A percentile compares a stretch with the other conserved stretches of the same genome.
Evolutionary conservation across 352 stramenopile species (phyloP).

Genomic region (Pythium scleroteichum): DNA sequence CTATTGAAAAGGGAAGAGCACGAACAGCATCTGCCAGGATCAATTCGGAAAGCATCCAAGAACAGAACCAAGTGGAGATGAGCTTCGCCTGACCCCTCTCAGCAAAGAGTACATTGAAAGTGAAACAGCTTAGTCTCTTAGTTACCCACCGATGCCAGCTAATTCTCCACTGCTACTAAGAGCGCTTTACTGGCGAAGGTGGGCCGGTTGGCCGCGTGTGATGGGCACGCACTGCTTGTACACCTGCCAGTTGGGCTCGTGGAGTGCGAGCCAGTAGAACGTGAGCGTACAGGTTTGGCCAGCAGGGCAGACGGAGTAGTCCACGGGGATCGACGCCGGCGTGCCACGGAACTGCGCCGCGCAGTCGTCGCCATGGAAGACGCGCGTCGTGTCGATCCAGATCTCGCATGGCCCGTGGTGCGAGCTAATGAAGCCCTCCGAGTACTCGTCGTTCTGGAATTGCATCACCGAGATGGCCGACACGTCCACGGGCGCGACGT

Average conservation of each 20-base stretch:
- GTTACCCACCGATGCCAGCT: not conserved
- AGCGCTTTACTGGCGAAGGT: slow-evolving; percentile 14
- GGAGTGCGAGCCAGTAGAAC: slow-evolving; percentile 39
- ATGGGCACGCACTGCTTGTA: slow-evolving; percentile 36
- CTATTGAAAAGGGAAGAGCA: no score
- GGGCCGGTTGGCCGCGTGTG: slow-evolving; percentile 15
- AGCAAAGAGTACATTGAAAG: no score
- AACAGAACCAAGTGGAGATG: no score
- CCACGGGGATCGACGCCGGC: slow-evolving; percentile 30
- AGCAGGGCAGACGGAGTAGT: slow-evolving; percentile 29
- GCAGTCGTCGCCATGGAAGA: slow-evolving; percentile 41
- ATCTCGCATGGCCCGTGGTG: slow-evolving; percentile 43
- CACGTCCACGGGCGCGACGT: slow-evolving; percentile 33
- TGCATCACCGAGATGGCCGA: slow-evolving; percentile 27
- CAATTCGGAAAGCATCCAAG: no score
- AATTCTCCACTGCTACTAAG: not conserved
- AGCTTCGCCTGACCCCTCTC: no score
- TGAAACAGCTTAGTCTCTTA: not conserved
- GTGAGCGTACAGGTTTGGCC: slow-evolving; percentile 30
- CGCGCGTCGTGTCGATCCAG: slow-evolving; percentile 38
- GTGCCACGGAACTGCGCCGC: slow-evolving; percentile 28
- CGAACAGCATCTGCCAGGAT: no score
- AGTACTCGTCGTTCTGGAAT: slow-evolving; percentile 40
- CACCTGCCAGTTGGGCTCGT: slow-evolving; percentile 36
- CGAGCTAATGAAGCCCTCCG: slow-evolving; percentile 36